These are phyloP conservation scores for Cutaneotrichosporon sp. DNA, from an alignment of 1,284 basidiomycete species.

Conservation along the genomic window DNA sequence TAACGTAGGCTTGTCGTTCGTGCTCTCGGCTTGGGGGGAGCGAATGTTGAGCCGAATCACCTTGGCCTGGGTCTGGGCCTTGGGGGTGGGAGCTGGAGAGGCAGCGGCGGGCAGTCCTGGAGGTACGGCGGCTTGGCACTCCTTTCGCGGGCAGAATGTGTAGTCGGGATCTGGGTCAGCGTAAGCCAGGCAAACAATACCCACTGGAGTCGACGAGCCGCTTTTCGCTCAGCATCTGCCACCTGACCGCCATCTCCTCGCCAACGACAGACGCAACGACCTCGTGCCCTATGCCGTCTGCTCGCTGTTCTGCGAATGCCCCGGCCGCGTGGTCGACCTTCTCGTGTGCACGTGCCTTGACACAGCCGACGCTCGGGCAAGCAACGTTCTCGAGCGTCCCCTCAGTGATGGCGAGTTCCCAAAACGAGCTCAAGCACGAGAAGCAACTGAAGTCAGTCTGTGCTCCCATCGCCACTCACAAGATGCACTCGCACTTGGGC, in stretches of 20 bases:
- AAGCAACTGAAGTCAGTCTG: slow-evolving; percentile 26
- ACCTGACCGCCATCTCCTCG: slow-evolving; percentile 35
- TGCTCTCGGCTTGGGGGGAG: slow-evolving; percentile 6
- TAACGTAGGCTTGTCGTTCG: background rate
- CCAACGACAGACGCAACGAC: slow-evolving; percentile 57
- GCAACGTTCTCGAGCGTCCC: slow-evolving; percentile 48
- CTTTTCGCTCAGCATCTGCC: slow-evolving; percentile 41
- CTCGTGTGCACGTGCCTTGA: slow-evolving; percentile 36
- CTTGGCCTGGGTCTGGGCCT: background rate
- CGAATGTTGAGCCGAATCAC: slow-evolving; percentile 23
- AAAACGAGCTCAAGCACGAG: slow-evolving; percentile 47
- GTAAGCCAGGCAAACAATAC: slow-evolving; percentile 10
- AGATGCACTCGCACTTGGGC: slow-evolving; percentile 46
- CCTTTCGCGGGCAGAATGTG: slow-evolving; percentile 47
- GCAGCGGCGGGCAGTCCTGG: slow-evolving; percentile 13
- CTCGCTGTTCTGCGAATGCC: background rate
- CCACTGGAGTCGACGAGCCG: slow-evolving; percentile 45
- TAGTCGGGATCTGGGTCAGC: slow-evolving; percentile 21
- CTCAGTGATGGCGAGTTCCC: slow-evolving; percentile 50
- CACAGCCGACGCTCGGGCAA: slow-evolving; percentile 48
- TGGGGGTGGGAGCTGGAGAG: background rate
- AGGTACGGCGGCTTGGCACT: slow-evolving; percentile 51
- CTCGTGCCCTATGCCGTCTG: background rate
- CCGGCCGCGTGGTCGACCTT: slow-evolving; percentile 41
- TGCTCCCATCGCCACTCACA: slow-evolving; percentile 11